Evolutionary conservation across 2,329 filamentous ascomycete species (phyloP).

Genomic region (Hymenoscyphus scutula): DNA sequence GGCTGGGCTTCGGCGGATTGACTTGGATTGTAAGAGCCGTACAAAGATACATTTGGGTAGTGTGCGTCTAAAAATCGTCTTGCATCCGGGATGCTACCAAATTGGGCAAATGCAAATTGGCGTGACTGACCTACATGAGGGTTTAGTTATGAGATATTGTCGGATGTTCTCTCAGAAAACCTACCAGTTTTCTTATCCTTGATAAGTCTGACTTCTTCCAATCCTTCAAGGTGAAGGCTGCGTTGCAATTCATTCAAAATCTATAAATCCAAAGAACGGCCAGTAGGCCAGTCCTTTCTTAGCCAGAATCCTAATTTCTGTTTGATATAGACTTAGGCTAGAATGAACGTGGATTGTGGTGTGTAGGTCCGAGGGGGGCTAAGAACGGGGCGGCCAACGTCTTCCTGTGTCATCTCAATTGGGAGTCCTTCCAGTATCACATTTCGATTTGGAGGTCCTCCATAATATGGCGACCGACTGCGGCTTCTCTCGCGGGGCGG

Average conservation of each 20-base stretch:
- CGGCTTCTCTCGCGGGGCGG: conserved; percentile 33
- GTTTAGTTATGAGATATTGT: not conserved
- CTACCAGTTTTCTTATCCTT: conserved; percentile 56
- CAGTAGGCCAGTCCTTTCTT: conserved; percentile 37
- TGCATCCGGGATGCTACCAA: conserved; percentile 47
- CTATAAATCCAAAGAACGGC: conserved; percentile 43
- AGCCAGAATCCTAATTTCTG: conserved; percentile 37
- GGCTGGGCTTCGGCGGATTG: conserved; percentile 42
- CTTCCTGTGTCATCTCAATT: conserved; percentile 47
- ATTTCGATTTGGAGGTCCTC: conserved; percentile 45
- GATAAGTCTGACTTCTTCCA: conserved; percentile 57
- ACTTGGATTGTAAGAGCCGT: conserved; percentile 43
- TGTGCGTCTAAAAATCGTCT: conserved; percentile 52
- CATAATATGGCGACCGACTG: conserved; percentile 36
- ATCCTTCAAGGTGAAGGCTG: conserved; percentile 48
- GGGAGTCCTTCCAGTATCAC: conserved; percentile 56
- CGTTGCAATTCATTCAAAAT: conserved; percentile 54
- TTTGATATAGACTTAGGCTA: conserved; percentile 37
- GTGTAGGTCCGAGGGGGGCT: conserved; percentile 21
- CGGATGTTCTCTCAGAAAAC: not conserved
- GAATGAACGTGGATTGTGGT: conserved; percentile 22
- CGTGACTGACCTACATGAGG: conserved; percentile 48
- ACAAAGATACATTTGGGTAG: conserved; percentile 49
- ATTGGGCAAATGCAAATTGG: conserved; percentile 56
- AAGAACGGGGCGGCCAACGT: conserved; percentile 48